Base-by-base conservation (phyloP, 495 filamentous ascomycete species). In the Penicillium angulare region DNA sequence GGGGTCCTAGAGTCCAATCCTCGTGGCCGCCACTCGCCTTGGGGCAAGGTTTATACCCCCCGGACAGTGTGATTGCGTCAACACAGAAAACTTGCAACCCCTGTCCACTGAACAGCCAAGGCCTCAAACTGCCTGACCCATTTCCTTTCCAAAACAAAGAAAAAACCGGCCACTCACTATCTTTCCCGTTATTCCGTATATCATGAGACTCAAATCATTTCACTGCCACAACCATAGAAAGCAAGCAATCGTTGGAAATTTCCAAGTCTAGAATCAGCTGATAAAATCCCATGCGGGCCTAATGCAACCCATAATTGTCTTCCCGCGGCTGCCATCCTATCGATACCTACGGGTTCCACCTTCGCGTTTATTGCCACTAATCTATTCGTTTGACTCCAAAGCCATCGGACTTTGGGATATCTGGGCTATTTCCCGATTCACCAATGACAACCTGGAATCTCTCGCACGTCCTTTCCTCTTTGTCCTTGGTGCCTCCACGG, bases 201-300 rank as follows among this genome's bases (percentile, higher is more conserved):
- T 44, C 26, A 7, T 32, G 3, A 21, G 26, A 32, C 40, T 31
- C 5, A 18, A 6, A 20, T 18, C 16, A 15, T 21, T 24, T 41
- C 10, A 18, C 21, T 2, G 34, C 2, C 7, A 13, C 10, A 15
- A n/a, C n/a, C n/a, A 20, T 16, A 38, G 8, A 8, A 17, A 32
- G 5, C 7, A 18, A 44, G 15, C 29, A 20, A 29, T 44, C 42
- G 18, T 18, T 12, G 16, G 0, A 15, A 38, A 26, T 17, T 4
- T 31, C 24, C 31, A 13, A 15, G n/a, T 9, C 42, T 22, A 27
- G 29, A 50, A 66, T 72, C 68, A 72, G 65, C 58, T 72, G 68
- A 72, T 65, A 10, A 53, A 39, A 57, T 43, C 43, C 35, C 48
- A 56, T 72, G 68, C 66, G 65, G 59, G 63, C 51, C 58, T 68